A percentile compares a stretch with the other conserved stretches of the same genome.
Conservation (phyloP, 2,329 filamentous ascomycete species). For the Ophiostoma ulmi region DNA sequence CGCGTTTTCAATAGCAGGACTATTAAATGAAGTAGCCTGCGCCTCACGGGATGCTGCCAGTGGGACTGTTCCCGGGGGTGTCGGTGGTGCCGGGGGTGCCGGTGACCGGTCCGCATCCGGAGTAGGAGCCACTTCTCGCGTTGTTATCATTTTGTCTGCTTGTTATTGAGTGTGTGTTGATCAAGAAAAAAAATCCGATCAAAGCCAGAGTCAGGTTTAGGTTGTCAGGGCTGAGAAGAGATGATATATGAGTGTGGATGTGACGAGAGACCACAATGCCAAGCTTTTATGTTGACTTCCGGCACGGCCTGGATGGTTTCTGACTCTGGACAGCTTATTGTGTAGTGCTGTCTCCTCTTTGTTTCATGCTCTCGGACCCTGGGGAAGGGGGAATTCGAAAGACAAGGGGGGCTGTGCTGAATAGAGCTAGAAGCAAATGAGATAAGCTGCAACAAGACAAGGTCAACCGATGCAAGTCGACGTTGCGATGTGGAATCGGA, state of each 20-base stretch:
- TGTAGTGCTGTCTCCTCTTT: conserved; percentile 4
- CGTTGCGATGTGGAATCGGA: background rate
- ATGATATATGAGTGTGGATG: background rate
- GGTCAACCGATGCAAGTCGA: background rate
- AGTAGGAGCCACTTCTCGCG: background rate
- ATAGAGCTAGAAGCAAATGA: background rate
- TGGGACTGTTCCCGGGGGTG: too few species aligned
- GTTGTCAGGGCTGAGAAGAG: background rate
- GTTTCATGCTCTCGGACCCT: conserved; percentile 20
- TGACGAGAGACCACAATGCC: background rate
- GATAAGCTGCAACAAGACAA: background rate
- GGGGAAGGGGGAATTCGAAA: background rate
- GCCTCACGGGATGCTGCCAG: too few species aligned
- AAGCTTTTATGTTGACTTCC: background rate
- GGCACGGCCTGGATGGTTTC: conserved; percentile 22
- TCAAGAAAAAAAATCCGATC: too few species aligned
- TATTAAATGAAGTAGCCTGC: background rate
- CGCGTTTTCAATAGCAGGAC: background rate
- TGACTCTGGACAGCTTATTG: conserved; percentile 38
- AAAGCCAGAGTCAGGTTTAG: too few species aligned
- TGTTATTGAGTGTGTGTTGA: background rate
- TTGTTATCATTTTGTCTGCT: background rate
- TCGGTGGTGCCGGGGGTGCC: too few species aligned
- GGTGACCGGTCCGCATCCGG: too few species aligned
- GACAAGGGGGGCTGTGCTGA: background rate